These are phyloP conservation scores for Akebia trifoliata DNA, from an alignment of 164 flowering plant species.

Conservation along the genomic window DNA sequence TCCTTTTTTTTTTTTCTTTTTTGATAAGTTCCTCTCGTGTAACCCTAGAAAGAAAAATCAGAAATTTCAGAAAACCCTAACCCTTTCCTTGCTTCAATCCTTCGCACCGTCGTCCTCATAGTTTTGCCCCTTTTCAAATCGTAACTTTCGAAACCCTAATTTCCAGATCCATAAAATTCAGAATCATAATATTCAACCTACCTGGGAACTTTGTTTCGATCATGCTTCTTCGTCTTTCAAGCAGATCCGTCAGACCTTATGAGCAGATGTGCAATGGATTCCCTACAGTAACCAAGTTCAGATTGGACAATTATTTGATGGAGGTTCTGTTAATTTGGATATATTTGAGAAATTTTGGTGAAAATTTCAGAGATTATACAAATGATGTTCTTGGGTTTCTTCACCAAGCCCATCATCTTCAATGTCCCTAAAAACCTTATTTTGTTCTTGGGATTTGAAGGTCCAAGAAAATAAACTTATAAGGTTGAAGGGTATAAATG, in stretches of 20 bases:
- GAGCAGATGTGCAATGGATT: conserved; percentile 63
- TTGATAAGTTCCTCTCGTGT: conserved; percentile 37
- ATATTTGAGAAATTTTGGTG: no score
- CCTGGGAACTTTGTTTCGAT: conserved; percentile 36
- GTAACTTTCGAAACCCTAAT: no score
- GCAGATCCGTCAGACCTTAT: conserved; percentile 32
- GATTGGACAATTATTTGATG: no score
- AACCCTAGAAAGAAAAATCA: conserved; percentile 22
- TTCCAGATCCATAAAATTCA: conserved; percentile 23
- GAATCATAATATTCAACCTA: conserved; percentile 47
- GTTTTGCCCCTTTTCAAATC: conserved; percentile 47
- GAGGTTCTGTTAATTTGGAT: no score
- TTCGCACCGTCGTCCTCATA: conserved; percentile 40
- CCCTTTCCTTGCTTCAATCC: conserved; percentile 20
- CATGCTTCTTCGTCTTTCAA: conserved; percentile 18
- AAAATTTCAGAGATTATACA: no score
- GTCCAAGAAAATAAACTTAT: no score
- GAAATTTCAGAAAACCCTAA: conserved; percentile 32
- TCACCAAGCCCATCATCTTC: no score
- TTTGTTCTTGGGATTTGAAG: no score
- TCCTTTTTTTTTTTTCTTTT: no score
- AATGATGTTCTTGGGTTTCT: no score
- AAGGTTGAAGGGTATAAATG: no score
- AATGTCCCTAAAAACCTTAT: no score
- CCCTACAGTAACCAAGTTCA: conserved; percentile 31